Evolutionary conservation across 2,329 filamentous ascomycete genomes (phyloP).

Genomic region (Pyricularia pennisetigena): DNA sequence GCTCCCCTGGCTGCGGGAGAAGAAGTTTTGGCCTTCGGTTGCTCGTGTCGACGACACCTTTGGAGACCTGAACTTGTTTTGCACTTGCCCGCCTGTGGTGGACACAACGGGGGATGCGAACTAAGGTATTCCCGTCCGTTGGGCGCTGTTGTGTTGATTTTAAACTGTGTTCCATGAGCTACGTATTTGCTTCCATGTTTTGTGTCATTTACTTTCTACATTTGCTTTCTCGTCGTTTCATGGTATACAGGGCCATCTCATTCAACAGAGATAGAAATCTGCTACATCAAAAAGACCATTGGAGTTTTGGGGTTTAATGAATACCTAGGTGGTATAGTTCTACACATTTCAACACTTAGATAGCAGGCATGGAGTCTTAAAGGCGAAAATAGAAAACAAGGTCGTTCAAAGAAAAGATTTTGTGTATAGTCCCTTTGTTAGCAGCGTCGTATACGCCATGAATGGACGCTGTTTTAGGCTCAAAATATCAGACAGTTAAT

Average conservation of each 20-base stretch:
- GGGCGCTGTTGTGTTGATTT: not conserved
- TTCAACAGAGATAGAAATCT: not conserved
- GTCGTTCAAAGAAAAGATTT: not conserved
- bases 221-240: not conserved
- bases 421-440: not conserved
- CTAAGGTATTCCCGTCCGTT: no score
- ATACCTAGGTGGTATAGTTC: not conserved
- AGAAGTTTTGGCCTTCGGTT: slow-evolving; percentile 95
- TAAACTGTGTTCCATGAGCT: not conserved
- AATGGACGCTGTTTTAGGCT: not conserved
- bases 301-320: not conserved
- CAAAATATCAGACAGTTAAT: not conserved
- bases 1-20: slow-evolving; percentile 71
- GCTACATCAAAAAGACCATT: not conserved
- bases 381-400: not conserved
- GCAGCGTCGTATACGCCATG: not conserved
- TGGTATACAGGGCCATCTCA: not conserved
- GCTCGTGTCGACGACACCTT: slow-evolving; percentile 82
- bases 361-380: not conserved
- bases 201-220: not conserved
- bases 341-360: not conserved
- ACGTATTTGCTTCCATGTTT: not conserved
- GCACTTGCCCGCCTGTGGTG: slow-evolving; percentile 82
- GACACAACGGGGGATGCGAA: slow-evolving; percentile 30
- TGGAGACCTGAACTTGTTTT: slow-evolving; percentile 88